These are phyloP conservation scores for Aspergillus alliaceus DNA, from an alignment of 2,329 filamentous ascomycete species.

Conservation along the genomic window DNA sequence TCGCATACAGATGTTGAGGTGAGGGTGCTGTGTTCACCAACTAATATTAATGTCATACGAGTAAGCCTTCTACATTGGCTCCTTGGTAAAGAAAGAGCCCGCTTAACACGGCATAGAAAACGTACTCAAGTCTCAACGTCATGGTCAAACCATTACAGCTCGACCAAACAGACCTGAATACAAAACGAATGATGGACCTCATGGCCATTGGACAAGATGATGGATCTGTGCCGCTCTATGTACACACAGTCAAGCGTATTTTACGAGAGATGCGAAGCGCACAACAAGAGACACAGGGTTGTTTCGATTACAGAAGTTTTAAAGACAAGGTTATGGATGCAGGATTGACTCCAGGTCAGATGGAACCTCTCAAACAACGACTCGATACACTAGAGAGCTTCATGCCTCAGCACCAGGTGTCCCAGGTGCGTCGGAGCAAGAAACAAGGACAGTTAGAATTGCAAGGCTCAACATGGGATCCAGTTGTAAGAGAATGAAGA, in stretches of 20 bases:
- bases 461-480: slow-evolving; percentile 9
- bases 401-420: slow-evolving; percentile 15
- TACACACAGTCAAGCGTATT: slow-evolving; percentile 57
- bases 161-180: slow-evolving; percentile 55
- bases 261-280: slow-evolving; percentile 52
- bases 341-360: slow-evolving; percentile 12
- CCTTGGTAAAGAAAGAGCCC: background rate
- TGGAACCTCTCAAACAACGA: slow-evolving; percentile 19
- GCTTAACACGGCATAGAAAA: background rate
- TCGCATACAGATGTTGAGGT: slow-evolving; percentile 48
- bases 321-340: slow-evolving; percentile 20
- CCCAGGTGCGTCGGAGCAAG: background rate
- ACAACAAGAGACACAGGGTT: slow-evolving; percentile 32
- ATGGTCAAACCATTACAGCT: slow-evolving; percentile 53
- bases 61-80: background rate
- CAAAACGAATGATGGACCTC: slow-evolving; percentile 58
- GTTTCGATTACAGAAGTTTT: slow-evolving; percentile 58
- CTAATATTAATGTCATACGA: slow-evolving; percentile 42
- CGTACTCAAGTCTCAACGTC: slow-evolving; percentile 49
- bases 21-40: slow-evolving; percentile 56
- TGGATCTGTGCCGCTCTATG: slow-evolving; percentile 54
- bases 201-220: slow-evolving; percentile 55
- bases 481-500: slow-evolving; percentile 7
- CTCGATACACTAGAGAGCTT: slow-evolving; percentile 22
- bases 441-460: background rate